Base-by-base conservation (phyloP, 345 rosid genomes). In the Rhizophora apiculata region DNA sequence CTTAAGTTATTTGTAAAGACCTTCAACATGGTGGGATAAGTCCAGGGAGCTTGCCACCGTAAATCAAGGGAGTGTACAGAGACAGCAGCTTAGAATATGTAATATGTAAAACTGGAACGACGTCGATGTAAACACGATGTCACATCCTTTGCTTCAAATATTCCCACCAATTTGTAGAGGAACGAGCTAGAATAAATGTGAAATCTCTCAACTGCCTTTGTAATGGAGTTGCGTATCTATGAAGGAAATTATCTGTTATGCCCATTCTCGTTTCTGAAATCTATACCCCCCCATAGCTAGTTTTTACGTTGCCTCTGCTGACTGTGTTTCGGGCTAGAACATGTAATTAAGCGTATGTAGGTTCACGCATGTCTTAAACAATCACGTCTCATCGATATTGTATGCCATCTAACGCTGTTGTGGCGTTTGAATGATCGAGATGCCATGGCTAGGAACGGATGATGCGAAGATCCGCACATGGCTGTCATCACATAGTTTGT, bases 31-130 rank as follows among this genome's bases (percentile, higher is more conserved):
- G 39, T 51, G 36, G 52, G 61, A 36, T 64, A 57, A 63, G 69
- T 68, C 48, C 52, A 10, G 24, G 32, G 39, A 26, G 34, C 18
- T 54, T 5, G 19, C 15, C 49, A n/a, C 43, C 19, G 29, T 62
- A 30, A 15, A 56, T 63, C 16, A 75, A 59, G 69, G 63, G 55
- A 54, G 60, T 69, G 53, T 69, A 37, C 51, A 66, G 70, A 53
- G 70, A 46, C 30, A 52, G 21, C 26, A 22, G 64, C 54, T n/a
- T 49, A 64, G 73, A 62, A 29, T 22, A 22, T 53, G 26, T 52
- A 60, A n/a, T 46, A 39, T 6, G 9, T 31, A 32, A 32, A 7
- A 32, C 10, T 31, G 49, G 49, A 43, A 13, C 1, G 3, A 13
- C 19, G 16, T 43, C 18, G 15, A 43, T 43, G 19, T 43, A 13